Conservation (phyloP, 208 protist species). For the Crithidia brevicula region DNA sequence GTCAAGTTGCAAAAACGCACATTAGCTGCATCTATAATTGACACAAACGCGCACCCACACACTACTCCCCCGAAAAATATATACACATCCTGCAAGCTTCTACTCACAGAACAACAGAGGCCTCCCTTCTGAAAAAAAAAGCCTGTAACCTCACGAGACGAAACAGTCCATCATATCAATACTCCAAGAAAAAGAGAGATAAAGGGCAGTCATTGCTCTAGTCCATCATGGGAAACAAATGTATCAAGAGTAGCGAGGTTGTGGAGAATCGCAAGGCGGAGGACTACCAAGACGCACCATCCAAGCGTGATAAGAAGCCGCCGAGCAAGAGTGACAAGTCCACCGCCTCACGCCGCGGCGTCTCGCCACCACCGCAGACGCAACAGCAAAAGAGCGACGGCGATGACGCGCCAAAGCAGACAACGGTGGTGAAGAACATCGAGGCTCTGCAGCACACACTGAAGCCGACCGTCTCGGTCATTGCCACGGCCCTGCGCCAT, state of each 20-base stretch:
- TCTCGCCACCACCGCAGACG: not conserved
- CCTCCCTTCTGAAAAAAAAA: too few relatives aligned
- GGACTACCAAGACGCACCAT: conserved; percentile 8
- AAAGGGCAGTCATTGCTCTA: too few relatives aligned
- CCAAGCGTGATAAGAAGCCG: conserved; percentile 22
- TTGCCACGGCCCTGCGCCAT: conserved; percentile 36
- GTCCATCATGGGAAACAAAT: conserved; percentile 42
- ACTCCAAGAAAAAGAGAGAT: too few relatives aligned
- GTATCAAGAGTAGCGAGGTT: conserved; percentile 35
- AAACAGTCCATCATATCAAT: too few relatives aligned
- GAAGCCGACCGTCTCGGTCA: conserved; percentile 46
- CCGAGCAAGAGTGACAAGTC: conserved; percentile 28
- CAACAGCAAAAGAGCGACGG: not conserved
- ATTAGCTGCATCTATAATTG: too few relatives aligned
- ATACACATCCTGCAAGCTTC: not conserved
- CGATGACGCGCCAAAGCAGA: not conserved
- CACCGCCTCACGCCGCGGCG: not conserved
- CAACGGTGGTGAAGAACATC: conserved; percentile 39
- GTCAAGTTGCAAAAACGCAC: too few relatives aligned
- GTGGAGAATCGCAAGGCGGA: conserved; percentile 18
- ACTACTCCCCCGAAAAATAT: too few relatives aligned
- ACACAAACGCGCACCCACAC: not conserved
- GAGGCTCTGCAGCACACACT: conserved; percentile 62
- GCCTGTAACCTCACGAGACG: too few relatives aligned
- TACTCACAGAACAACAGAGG: too few relatives aligned